These are phyloP conservation scores for Ceratobasidium sp. DNA, from an alignment of 1,284 basidiomycete genomes.

Conservation along the genomic window DNA sequence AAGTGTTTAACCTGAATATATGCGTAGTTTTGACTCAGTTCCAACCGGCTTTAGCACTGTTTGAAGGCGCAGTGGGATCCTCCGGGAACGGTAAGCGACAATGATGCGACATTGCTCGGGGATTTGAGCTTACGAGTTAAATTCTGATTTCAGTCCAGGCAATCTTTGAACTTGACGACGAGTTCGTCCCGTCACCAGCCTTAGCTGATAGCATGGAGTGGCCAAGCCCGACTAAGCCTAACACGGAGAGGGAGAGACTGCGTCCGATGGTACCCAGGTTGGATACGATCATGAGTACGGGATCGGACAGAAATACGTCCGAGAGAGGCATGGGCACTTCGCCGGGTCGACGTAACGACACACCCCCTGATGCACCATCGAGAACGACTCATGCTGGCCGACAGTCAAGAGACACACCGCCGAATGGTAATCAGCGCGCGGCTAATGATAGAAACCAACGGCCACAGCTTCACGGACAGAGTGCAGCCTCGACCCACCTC, in stretches of 20 bases:
- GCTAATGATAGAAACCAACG: constrained; percentile 52
- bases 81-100: constrained; percentile 78
- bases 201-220: constrained; percentile 69
- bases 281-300: constrained; percentile 47
- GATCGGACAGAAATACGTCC: constrained; percentile 31
- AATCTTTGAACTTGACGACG: constrained; percentile 88
- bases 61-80: constrained; percentile 81
- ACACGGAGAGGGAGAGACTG: constrained; percentile 52
- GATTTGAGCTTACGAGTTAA: background rate
- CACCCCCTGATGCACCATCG: background rate
- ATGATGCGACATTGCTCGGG: constrained; percentile 61
- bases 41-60: constrained; percentile 68
- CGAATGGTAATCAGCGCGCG: background rate
- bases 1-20: constrained; percentile 55
- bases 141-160: constrained; percentile 54
- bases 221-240: constrained; percentile 57
- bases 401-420: constrained; percentile 17
- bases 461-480: constrained; percentile 9
- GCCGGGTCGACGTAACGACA: background rate
- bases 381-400: background rate
- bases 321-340: background rate
- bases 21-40: constrained; percentile 13
- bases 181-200: constrained; percentile 59
- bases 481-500: constrained; percentile 2
- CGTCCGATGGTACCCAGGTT: constrained; percentile 24